Evolutionary conservation across 768 basidiomycete species (phyloP), one percentile per base, ranked within the genome.

Genomic region (Agrocybe pediades): DNA sequence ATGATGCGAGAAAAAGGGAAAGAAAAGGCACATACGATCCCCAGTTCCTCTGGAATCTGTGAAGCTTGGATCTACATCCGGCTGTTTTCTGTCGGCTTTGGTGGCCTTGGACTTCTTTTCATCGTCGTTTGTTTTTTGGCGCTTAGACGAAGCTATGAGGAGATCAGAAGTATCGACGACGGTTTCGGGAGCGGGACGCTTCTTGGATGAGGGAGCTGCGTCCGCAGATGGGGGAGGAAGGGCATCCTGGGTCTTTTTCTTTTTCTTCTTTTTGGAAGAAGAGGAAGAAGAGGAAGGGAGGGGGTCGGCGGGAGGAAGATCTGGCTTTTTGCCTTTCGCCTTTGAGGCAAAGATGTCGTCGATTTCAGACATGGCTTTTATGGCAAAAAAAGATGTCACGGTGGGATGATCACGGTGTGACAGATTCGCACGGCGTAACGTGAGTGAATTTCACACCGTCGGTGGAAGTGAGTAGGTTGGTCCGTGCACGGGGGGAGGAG

Each of bases 291-390:
- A 61, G 33, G 75, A 61, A 30, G 67, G 47, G 43, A 54, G 54
- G 19, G 64, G n/a, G n/a, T n/a, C n/a, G 57, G 19, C 60, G 56
- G 16, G 58, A 41, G 13, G 49, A 52, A 9, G 56, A 45, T 51
- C 62, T 68, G 53, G 59, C 46, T 41, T 60, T 74, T 77, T 58
- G 71, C 25, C 24, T 19, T 47, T 53, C 15, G 33, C 71, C 61
- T 79, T 83, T 57, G 76, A 73, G 36, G 89, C 78, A 68, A 93
- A 93, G 64, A 93, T 93, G 62, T 82, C 83, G 78, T 93, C 91
- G 68, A 93, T 93, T 80, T 92, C 91, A 47, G 87, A 87, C 77
- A 80, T 77, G 58, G 73, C 27, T 47, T 41, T 46, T 27, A 43
- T 50, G n/a, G 47, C 40, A 55, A 43, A 53, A 58, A 54, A 56